These are phyloP conservation scores for Hymenoscyphus linearis DNA, from an alignment of 2,329 filamentous ascomycete species.

Conservation along the genomic window DNA sequence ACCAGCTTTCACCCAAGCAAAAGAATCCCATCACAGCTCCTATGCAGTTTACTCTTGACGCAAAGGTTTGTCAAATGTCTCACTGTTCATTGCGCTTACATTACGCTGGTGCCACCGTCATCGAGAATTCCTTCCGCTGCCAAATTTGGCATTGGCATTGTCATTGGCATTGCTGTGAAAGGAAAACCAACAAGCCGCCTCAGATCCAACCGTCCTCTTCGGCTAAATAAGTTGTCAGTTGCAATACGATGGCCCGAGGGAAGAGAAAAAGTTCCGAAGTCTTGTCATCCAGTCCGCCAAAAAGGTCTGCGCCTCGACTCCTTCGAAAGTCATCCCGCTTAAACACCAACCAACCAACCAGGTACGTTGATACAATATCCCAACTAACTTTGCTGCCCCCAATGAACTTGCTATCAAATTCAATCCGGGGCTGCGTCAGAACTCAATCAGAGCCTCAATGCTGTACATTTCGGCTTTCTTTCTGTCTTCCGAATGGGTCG, in stretches of 20 bases:
- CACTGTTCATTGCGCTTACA: background rate
- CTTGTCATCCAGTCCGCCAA: background rate
- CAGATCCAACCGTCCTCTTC: background rate
- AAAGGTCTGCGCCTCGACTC: constrained; percentile 1
- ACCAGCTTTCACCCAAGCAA: background rate
- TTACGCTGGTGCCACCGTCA: background rate
- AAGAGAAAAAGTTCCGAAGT: background rate
- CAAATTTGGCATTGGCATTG: background rate
- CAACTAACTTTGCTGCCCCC: background rate
- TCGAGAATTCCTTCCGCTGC: background rate
- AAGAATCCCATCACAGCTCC: background rate
- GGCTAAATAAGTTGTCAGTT: background rate
- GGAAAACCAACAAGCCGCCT: background rate
- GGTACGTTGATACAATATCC: background rate
- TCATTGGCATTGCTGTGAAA: background rate
- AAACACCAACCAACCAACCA: background rate
- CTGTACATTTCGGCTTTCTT: background rate
- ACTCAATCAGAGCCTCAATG: constrained; percentile 4
- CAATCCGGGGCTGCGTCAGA: constrained; percentile 2
- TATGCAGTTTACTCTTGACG: background rate
- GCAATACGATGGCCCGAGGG: background rate
- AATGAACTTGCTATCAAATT: background rate
- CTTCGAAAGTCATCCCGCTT: background rate
- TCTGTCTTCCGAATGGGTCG: background rate
- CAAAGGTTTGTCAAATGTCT: background rate